A percentile compares a stretch with the other conserved stretches of the same genome.
phyloP scores from a whole-genome alignment of 768 basidiomycete genomes.

The Boletellus ananas region DNA sequence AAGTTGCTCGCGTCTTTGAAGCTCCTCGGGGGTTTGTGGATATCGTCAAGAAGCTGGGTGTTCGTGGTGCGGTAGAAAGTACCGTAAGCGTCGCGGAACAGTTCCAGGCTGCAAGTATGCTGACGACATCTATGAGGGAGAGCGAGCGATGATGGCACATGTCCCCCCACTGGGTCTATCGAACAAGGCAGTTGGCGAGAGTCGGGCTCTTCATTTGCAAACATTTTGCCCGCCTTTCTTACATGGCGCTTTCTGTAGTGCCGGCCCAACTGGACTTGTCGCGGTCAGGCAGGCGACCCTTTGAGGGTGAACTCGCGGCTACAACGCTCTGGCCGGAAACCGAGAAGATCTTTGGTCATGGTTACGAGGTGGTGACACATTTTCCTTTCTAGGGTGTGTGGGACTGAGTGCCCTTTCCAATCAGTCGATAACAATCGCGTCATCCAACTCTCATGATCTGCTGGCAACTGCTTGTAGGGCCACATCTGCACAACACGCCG shows the following conservation, averaged over 20 bases:
- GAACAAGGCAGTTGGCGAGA: slow-evolving; percentile 82
- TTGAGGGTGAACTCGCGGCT: slow-evolving; percentile 86
- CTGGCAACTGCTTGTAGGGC: slow-evolving; percentile 92
- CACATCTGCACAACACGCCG: slow-evolving; percentile 83
- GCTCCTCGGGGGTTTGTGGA: slow-evolving; percentile 80
- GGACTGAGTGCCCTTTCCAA: background rate
- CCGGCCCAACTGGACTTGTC: slow-evolving; percentile 16
- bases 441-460: slow-evolving; percentile 63
- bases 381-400: background rate
- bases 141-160: slow-evolving; percentile 73
- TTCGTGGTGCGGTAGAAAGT: slow-evolving; percentile 44
- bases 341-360: slow-evolving; percentile 97
- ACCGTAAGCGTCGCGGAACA: slow-evolving; percentile 38
- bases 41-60: slow-evolving; percentile 48
- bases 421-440: slow-evolving; percentile 76
- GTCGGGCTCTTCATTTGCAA: slow-evolving; percentile 32
- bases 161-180: slow-evolving; percentile 93
- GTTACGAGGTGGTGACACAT: slow-evolving; percentile 70
- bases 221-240: background rate
- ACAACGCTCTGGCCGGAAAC: slow-evolving; percentile 94
- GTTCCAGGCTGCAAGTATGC: background rate
- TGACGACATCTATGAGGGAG: slow-evolving; percentile 37
- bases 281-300: slow-evolving; percentile 47
- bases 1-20: slow-evolving; percentile 90
- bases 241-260: slow-evolving; percentile 8